A percentile compares a stretch with the other conserved stretches of the same genome.
Conservation (phyloP, 164 flowering plant species). For the Annona cherimola region DNA sequence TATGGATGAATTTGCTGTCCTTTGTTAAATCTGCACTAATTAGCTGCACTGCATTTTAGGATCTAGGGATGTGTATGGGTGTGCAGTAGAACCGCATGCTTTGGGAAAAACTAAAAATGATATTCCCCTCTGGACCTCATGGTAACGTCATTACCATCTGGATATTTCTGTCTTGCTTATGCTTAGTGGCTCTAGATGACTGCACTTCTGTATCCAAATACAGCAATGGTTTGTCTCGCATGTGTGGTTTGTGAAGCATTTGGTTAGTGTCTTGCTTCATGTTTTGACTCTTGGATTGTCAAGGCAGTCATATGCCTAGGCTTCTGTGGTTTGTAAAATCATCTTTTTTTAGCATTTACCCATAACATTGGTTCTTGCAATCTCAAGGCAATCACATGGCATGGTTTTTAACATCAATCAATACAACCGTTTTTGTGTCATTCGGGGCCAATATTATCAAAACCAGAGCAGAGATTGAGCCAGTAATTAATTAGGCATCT, state of each 20-base stretch:
- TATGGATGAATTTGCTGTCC: neutral
- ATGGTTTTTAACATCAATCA: no score
- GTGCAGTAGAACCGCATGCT: neutral
- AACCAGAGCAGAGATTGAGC: no score
- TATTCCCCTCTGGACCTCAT: neutral
- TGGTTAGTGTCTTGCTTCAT: neutral
- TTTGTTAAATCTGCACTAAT: no score
- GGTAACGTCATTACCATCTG: neutral
- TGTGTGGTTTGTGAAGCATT: neutral
- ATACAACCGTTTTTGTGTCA: no score
- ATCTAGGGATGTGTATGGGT: neutral
- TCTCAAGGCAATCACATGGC: no score
- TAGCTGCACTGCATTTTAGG: no score
- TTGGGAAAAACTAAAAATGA: neutral
- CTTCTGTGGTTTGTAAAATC: no score
- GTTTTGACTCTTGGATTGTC: neutral
- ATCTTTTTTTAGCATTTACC: no score
- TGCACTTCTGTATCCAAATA: neutral
- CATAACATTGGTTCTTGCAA: no score
- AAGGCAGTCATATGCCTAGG: no score
- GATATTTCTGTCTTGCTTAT: neutral
- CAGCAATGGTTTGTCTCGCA: neutral
- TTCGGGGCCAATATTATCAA: no score
- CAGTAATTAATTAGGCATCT: no score
- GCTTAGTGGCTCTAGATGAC: neutral